Conservation (phyloP, 1,139 yeast species). For the Suhomyces atakaporum region DNA sequence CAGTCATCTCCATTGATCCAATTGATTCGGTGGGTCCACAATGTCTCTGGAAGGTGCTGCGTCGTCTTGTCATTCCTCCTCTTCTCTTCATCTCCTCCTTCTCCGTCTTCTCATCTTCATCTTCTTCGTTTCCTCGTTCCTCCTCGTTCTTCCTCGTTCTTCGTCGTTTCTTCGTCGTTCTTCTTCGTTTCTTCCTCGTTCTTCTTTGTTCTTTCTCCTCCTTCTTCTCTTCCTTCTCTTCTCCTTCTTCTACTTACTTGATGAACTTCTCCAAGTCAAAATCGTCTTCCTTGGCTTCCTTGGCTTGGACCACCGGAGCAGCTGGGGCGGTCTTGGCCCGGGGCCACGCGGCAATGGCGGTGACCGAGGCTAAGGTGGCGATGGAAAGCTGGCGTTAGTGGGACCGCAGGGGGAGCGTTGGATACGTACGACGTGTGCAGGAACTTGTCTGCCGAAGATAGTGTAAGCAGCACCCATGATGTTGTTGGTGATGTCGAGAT, state of each 20-base stretch:
- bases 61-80: no score
- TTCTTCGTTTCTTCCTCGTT: neutral
- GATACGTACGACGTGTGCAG: slow-evolving; percentile 60
- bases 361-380: slow-evolving; percentile 48
- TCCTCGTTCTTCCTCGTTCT: neutral
- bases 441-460: slow-evolving; percentile 64
- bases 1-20: no score
- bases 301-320: slow-evolving; percentile 29
- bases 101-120: neutral
- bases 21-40: no score
- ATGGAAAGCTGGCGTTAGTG: slow-evolving; percentile 40
- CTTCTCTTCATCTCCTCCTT: no score
- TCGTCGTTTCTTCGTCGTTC: no score
- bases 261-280: slow-evolving; percentile 63
- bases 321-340: slow-evolving; percentile 32
- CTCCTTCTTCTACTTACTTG: slow-evolving; percentile 42
- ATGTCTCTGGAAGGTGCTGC: no score
- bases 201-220: neutral
- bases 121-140: neutral
- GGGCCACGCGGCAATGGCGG: slow-evolving; percentile 48
- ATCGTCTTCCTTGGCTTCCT: slow-evolving; percentile 48
- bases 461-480: slow-evolving; percentile 64
- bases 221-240: neutral
- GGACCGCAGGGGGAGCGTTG: neutral
- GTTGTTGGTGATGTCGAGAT: slow-evolving; percentile 1